Evolutionary conservation across 2,329 filamentous ascomycete species (phyloP).

Genomic region (Exophiala sp.): DNA sequence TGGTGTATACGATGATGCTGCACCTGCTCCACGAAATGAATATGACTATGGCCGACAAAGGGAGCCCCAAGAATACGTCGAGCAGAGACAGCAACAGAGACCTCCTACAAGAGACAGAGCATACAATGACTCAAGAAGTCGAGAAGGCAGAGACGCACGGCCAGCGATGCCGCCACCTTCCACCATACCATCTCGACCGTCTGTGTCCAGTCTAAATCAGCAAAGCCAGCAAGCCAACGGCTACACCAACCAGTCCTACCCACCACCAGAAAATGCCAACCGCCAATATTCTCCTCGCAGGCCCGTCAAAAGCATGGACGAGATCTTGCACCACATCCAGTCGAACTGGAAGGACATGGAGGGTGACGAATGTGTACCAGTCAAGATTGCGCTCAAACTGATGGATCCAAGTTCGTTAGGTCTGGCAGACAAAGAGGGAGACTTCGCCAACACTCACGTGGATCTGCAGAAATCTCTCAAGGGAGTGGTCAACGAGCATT

Average conservation of each 20-base stretch:
- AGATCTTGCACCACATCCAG: slow-evolving; percentile 59
- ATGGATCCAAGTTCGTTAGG: slow-evolving; percentile 93
- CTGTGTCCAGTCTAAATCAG: slow-evolving; percentile 15
- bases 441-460: slow-evolving; percentile 78
- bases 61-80: slow-evolving; percentile 16
- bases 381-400: slow-evolving; percentile 90
- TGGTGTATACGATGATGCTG: slow-evolving; percentile 14
- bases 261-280: slow-evolving; percentile 16
- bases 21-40: slow-evolving; percentile 15
- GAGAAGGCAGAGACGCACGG: slow-evolving; percentile 17
- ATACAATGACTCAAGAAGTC: slow-evolving; percentile 20
- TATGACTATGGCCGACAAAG: slow-evolving; percentile 14
- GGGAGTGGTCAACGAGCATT: slow-evolving; percentile 94
- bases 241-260: slow-evolving; percentile 8
- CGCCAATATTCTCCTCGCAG: slow-evolving; percentile 22
- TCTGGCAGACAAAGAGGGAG: slow-evolving; percentile 78
- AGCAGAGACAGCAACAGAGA: slow-evolving; percentile 13
- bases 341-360: slow-evolving; percentile 91
- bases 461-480: slow-evolving; percentile 92
- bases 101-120: slow-evolving; percentile 21
- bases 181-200: slow-evolving; percentile 18
- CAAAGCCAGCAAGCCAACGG: slow-evolving; percentile 12
- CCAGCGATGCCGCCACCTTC: slow-evolving; percentile 21
- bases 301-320: slow-evolving; percentile 27
- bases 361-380: slow-evolving; percentile 80